Evolutionary conservation across 2,329 filamentous ascomycete species (phyloP), one percentile per base, ranked within the genome.

Genomic region (Fusarium clavum): DNA sequence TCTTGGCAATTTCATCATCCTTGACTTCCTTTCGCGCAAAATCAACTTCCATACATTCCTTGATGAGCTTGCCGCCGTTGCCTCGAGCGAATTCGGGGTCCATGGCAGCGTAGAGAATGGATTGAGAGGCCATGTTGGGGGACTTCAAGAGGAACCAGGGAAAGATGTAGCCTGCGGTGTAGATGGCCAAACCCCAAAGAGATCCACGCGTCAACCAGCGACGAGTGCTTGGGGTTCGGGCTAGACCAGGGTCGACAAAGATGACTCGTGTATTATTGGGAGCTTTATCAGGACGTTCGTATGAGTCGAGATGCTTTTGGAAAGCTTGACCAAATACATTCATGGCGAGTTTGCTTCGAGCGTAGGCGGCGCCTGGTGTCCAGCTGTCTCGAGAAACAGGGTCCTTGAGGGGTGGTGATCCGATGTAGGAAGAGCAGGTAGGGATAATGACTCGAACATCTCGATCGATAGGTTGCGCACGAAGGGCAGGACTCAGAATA

Each of bases 91-190:
- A 88, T 5, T 86, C 84, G 4, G 87, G 87, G 58, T 98, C 94
- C 93, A 98, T 97, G 3, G 90, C 90, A 1, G 94, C 94, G 72
- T 91, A 91, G 11, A 98, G 83, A 48, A 98, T 90, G 8, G 92
- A 94, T 81, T 99, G 94, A 1, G 95, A 93, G 4, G 93, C 96
- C 81, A 92, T 90, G 55, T 90, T 82, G 1, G 94, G 88, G 34
- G 92, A 94, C 80, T 99, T 98, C 56, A 99, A 84, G 2, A 98
- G 79, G 24, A 99, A 80, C 93, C 95, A 98, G 79, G 92, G 93
- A 0, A 97, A 71, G 2, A 92, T 86, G 85, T 95, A 99, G 34
- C 89, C 88, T 13, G 91, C 46, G 10, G 97, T 79, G 79, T 99
- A 99, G 20, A 93, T 51, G 0, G 90, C 79, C 22, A 99, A 83